Evolutionary conservation across 352 stramenopile genomes (phyloP).

Genomic region (Globisporangium recalcitrans): DNA sequence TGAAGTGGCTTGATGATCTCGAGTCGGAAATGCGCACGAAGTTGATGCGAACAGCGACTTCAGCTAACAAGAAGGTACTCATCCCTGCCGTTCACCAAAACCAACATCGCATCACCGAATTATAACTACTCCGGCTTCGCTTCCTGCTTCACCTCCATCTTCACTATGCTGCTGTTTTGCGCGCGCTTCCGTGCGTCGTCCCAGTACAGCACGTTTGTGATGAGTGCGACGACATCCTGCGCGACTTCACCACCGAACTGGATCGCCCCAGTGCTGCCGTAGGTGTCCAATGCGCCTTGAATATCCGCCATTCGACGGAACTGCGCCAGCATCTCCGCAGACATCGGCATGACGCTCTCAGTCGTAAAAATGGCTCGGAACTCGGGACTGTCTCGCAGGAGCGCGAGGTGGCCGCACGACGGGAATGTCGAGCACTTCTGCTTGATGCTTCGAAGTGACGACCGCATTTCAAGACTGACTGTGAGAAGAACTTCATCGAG

Average conservation of each 20-base stretch:
- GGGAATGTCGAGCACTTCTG: constrained; percentile 33
- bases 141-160: neutral
- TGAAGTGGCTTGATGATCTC: no score
- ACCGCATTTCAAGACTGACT: constrained; percentile 58
- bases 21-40: no score
- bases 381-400: constrained; percentile 62
- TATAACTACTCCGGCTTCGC: neutral
- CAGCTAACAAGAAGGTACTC: neutral
- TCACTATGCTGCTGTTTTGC: constrained; percentile 19
- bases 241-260: constrained; percentile 76
- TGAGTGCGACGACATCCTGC: constrained; percentile 67
- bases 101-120: neutral
- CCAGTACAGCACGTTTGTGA: constrained; percentile 68
- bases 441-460: constrained; percentile 49
- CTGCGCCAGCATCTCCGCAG: constrained; percentile 45
- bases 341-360: constrained; percentile 46
- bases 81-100: neutral
- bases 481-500: constrained; percentile 79
- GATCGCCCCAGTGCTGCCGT: constrained; percentile 54
- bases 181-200: constrained; percentile 50
- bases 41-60: no score
- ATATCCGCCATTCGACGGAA: constrained; percentile 75
- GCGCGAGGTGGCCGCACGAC: constrained; percentile 55
- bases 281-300: constrained; percentile 64
- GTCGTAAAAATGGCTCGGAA: constrained; percentile 58